These are phyloP conservation scores for Solanum sejunctum DNA, from an alignment of 257 asterid genomes.

Conservation along the genomic window DNA sequence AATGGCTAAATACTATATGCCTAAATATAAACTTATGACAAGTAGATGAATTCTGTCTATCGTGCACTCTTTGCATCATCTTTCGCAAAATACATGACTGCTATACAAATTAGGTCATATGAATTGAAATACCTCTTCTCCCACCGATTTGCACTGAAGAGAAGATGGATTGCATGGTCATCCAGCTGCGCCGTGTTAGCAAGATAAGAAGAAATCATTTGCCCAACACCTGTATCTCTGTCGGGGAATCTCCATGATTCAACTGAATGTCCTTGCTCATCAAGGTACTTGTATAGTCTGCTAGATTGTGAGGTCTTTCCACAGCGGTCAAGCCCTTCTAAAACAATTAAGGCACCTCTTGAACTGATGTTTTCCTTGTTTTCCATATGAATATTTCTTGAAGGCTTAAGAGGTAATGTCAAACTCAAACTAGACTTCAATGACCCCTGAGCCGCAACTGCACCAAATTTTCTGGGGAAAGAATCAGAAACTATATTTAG, in stretches of 20 bases:
- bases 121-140: slow-evolving; percentile 55
- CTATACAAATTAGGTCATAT: neutral
- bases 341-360: slow-evolving; percentile 80
- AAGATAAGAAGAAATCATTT: slow-evolving; percentile 88
- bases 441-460: slow-evolving; percentile 2
- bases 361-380: slow-evolving; percentile 18
- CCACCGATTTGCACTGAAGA: slow-evolving; percentile 91
- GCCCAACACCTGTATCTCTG: slow-evolving; percentile 77
- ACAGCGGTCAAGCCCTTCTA: slow-evolving; percentile 84
- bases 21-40: neutral
- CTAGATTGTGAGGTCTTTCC: slow-evolving; percentile 83
- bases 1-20: neutral
- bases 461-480: neutral
- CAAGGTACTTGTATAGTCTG: slow-evolving; percentile 42
- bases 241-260: slow-evolving; percentile 92
- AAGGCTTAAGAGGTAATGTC: slow-evolving; percentile 27
- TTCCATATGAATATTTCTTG: slow-evolving; percentile 58
- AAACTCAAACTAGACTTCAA: slow-evolving; percentile 9
- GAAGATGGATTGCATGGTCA: slow-evolving; percentile 79
- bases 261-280: slow-evolving; percentile 55
- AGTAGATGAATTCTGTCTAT: neutral
- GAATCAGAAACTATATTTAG: neutral
- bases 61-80: neutral
- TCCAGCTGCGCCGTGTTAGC: slow-evolving; percentile 60
- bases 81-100: neutral